phyloP scores from a whole-genome alignment of 2,329 filamentous ascomycete species.

The Colletotrichum orbiculare region DNA sequence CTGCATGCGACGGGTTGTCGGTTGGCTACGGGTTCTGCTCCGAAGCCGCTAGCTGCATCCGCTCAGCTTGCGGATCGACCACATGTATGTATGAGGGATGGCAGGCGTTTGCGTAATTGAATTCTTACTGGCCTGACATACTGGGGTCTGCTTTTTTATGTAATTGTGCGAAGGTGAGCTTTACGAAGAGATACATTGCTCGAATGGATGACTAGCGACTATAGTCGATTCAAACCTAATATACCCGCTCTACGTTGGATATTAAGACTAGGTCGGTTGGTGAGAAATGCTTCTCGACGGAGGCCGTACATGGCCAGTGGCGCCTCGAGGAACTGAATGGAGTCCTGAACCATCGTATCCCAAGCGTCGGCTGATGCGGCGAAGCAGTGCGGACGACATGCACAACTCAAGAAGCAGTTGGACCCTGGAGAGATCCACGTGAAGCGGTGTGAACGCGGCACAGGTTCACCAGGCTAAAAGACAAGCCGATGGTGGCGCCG shows the following conservation, averaged over 20 bases:
- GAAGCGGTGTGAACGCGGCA: conserved; percentile 6
- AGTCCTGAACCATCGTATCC: conserved; percentile 8
- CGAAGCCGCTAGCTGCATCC: conserved; percentile 17
- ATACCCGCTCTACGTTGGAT: too few relatives aligned
- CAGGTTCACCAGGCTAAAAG: neutral
- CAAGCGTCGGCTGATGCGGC: conserved; percentile 1
- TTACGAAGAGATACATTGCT: too few relatives aligned
- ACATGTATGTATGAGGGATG: conserved; percentile 39
- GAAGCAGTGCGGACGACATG: neutral
- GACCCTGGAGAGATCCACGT: conserved; percentile 16
- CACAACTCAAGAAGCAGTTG: neutral
- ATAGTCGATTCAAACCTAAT: too few relatives aligned
- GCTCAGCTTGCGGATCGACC: conserved; percentile 40
- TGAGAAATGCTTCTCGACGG: neutral
- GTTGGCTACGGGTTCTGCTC: conserved; percentile 18
- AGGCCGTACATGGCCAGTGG: neutral
- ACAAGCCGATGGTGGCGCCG: neutral
- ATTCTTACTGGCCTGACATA: conserved; percentile 31
- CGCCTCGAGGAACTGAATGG: neutral
- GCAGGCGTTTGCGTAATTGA: conserved; percentile 38
- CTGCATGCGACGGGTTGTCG: conserved; percentile 21
- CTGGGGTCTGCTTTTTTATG: too few relatives aligned
- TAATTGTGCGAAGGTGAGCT: too few relatives aligned
- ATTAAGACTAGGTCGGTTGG: too few relatives aligned
- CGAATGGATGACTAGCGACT: too few relatives aligned